These are phyloP conservation scores for Phytophthora hybrid DNA, from an alignment of 352 stramenopile genomes.

Conservation along the genomic window DNA sequence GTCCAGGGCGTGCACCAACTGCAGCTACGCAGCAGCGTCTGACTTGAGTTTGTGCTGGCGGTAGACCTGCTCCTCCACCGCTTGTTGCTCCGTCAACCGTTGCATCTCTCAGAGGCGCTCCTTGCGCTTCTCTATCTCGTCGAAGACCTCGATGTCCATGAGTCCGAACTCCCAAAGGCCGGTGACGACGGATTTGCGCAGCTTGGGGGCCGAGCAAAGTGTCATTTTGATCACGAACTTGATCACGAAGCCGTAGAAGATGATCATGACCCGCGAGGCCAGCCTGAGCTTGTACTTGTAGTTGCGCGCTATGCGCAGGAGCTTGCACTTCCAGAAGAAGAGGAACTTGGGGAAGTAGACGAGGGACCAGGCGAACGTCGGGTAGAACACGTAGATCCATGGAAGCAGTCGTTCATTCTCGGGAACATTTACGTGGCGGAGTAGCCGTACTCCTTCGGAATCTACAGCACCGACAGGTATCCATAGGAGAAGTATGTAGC, in stretches of 20 bases:
- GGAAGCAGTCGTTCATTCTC: constrained; percentile 77
- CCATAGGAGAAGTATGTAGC: too few species aligned
- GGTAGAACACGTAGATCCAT: constrained; percentile 82
- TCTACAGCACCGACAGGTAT: too few species aligned
- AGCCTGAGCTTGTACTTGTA: constrained; percentile 88
- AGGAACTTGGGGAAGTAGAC: constrained; percentile 88
- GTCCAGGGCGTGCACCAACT: constrained; percentile 26
- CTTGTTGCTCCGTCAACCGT: constrained; percentile 56
- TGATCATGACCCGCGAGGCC: constrained; percentile 55
- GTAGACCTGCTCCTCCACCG: constrained; percentile 32
- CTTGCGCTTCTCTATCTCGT: constrained; percentile 65
- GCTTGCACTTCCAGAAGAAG: constrained; percentile 80
- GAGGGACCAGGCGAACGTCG: constrained; percentile 75
- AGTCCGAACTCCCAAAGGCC: constrained; percentile 72
- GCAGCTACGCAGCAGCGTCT: constrained; percentile 30
- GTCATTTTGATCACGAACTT: constrained; percentile 68
- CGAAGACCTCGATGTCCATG: constrained; percentile 77
- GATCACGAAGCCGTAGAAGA: constrained; percentile 66
- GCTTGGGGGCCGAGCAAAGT: too few species aligned
- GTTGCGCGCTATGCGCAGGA: constrained; percentile 75
- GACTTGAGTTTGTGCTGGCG: constrained; percentile 42
- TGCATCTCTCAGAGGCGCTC: constrained; percentile 67
- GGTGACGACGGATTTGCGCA: constrained; percentile 66
- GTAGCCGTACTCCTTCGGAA: too few species aligned
- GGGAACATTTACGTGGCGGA: too few species aligned